A percentile compares a stretch with the other conserved stretches of the same genome.
Conservation (phyloP, 208 protist genomes). For the Blechomonas ayalai region DNA sequence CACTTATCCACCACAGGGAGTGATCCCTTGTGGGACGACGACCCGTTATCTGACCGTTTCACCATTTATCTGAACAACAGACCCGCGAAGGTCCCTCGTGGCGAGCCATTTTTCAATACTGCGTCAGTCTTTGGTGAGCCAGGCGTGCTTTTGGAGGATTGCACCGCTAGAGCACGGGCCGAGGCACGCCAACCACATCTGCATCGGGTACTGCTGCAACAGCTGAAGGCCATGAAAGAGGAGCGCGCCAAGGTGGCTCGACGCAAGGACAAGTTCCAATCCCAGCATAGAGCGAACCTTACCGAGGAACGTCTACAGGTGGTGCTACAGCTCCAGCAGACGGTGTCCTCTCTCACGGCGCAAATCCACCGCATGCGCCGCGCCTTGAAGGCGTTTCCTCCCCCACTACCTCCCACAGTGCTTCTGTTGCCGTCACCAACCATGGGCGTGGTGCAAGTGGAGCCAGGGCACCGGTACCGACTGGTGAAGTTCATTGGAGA, state of each 20-base stretch:
- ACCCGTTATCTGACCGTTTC: no score
- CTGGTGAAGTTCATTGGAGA: constrained; percentile 65
- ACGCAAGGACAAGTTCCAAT: no score
- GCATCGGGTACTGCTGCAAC: background rate
- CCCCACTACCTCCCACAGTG: constrained; percentile 7
- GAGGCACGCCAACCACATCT: background rate
- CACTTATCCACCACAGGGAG: no score
- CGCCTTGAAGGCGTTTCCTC: constrained; percentile 1
- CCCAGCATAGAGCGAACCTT: no score
- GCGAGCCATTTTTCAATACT: constrained; percentile 14
- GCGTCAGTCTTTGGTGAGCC: constrained; percentile 8
- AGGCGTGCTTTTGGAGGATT: constrained; percentile 19
- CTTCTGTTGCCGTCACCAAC: constrained; percentile 45
- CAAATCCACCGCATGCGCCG: background rate
- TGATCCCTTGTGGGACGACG: no score
- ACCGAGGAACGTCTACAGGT: no score
- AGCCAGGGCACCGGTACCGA: constrained; percentile 33
- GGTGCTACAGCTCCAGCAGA: constrained; percentile 8
- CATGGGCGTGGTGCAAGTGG: constrained; percentile 34
- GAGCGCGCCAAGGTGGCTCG: no score
- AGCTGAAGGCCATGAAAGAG: background rate
- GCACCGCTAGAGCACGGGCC: constrained; percentile 6
- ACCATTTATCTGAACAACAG: constrained; percentile 16
- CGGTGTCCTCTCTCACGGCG: background rate
- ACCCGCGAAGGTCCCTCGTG: background rate